A percentile compares a stretch with the other conserved stretches of the same genome.
Evolutionary conservation across 2,329 filamentous ascomycete genomes (phyloP).

Genomic region (Claviceps sp.): DNA sequence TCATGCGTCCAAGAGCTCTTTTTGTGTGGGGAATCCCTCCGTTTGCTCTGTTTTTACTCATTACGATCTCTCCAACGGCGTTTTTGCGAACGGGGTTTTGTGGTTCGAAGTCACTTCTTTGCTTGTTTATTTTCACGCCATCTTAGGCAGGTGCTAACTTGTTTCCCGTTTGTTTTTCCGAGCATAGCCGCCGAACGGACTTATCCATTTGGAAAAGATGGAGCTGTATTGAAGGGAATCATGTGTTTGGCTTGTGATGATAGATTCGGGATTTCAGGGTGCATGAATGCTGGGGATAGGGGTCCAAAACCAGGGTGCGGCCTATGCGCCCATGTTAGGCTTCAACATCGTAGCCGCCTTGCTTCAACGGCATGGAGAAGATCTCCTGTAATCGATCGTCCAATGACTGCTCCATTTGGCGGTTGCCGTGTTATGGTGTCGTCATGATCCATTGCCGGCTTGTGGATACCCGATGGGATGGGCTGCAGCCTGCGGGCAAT

Average conservation of each 20-base stretch:
- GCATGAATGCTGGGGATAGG: not conserved
- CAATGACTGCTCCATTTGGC: not conserved
- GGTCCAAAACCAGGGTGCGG: not conserved
- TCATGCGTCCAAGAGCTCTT: not conserved
- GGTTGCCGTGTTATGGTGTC: not conserved
- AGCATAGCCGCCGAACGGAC: slow-evolving; percentile 45
- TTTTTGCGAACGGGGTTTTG: not conserved
- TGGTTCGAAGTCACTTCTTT: not conserved
- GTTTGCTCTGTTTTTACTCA: not conserved
- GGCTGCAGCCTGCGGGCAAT: too few relatives aligned
- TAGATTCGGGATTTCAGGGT: not conserved
- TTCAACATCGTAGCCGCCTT: not conserved
- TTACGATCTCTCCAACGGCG: not conserved
- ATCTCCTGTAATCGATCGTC: not conserved
- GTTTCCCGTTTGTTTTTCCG: not conserved
- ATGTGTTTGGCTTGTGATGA: too few relatives aligned
- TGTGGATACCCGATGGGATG: not conserved
- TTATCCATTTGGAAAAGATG: slow-evolving; percentile 48
- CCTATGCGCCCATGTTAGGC: not conserved
- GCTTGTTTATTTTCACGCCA: not conserved
- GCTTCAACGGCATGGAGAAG: not conserved
- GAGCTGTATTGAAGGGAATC: slow-evolving; percentile 19
- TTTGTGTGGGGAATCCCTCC: not conserved
- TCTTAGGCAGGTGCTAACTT: not conserved
- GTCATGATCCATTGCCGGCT: not conserved